phyloP scores from a whole-genome alignment of 1,139 yeast genomes.

The Yamadazyma conglobata region DNA sequence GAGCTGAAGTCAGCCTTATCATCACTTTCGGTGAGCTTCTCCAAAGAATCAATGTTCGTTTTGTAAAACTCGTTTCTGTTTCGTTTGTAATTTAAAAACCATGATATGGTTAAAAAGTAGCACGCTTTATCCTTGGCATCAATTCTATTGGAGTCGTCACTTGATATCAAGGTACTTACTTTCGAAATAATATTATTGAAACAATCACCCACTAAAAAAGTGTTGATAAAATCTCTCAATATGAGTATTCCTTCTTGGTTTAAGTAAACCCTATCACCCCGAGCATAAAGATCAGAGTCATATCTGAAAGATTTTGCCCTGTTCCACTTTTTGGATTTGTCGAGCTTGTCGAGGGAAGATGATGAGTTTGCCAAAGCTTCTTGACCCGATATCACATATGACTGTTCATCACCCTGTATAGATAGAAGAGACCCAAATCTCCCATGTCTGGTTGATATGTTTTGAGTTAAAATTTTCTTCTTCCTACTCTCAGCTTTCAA shows the following conservation, averaged over 20 bases:
- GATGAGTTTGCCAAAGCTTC: conserved; percentile 52
- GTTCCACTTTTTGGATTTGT: conserved; percentile 66
- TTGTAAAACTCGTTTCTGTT: conserved; percentile 23
- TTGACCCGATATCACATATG: conserved; percentile 74
- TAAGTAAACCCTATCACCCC: conserved; percentile 24
- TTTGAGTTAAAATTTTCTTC: conserved; percentile 47
- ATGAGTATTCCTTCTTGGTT: conserved; percentile 32
- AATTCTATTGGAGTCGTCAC: conserved; percentile 36
- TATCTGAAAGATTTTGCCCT: conserved; percentile 40
- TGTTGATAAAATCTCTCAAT: conserved; percentile 46
- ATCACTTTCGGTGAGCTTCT: conserved; percentile 21
- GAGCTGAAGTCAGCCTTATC: conserved; percentile 50
- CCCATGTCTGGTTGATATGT: conserved; percentile 75
- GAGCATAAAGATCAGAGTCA: conserved; percentile 41
- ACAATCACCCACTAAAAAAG: conserved; percentile 64
- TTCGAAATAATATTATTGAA: conserved; percentile 63
- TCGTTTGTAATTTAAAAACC: conserved; percentile 56
- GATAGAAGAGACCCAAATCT: conserved; percentile 86
- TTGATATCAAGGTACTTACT: conserved; percentile 43
- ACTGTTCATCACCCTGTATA: conserved; percentile 54
- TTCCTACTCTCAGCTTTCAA: conserved; percentile 56
- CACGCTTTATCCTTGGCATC: conserved; percentile 40
- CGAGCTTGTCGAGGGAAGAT: conserved; percentile 54
- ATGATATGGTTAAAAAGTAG: conserved; percentile 61
- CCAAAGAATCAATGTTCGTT: conserved; percentile 16